phyloP scores from a whole-genome alignment of 1,284 basidiomycete species.

The Polyporus tsugae region DNA sequence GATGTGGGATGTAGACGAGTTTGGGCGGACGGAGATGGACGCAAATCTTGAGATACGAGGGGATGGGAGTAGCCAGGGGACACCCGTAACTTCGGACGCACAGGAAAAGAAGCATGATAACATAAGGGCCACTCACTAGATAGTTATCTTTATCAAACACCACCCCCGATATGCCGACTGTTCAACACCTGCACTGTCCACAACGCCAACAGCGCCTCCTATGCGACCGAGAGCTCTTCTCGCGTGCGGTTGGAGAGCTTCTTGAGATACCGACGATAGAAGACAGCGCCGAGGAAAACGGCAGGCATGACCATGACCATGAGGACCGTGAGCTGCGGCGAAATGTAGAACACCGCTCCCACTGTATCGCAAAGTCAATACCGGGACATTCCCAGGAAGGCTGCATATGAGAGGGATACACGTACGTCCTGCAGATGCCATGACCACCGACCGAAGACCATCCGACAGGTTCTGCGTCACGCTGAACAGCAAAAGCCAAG shows the following conservation, averaged over 20 bases:
- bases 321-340: slow-evolving; percentile 87
- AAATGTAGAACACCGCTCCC: slow-evolving; percentile 96
- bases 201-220: slow-evolving; percentile 93
- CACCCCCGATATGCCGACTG: slow-evolving; percentile 81
- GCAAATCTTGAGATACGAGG: background rate
- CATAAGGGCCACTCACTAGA: slow-evolving; percentile 60
- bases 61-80: too few species aligned
- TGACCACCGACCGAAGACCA: slow-evolving; percentile 87
- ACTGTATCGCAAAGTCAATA: slow-evolving; percentile 54
- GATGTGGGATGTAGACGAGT: slow-evolving; percentile 40
- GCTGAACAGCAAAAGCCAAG: slow-evolving; percentile 45
- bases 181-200: slow-evolving; percentile 96
- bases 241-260: slow-evolving; percentile 92
- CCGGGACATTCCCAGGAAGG: background rate
- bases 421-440: slow-evolving; percentile 88
- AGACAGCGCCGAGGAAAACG: slow-evolving; percentile 93
- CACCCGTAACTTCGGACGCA: too few species aligned
- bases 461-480: slow-evolving; percentile 94
- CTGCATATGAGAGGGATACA: slow-evolving; percentile 27
- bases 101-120: background rate
- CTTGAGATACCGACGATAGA: slow-evolving; percentile 95
- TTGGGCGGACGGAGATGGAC: background rate
- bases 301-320: slow-evolving; percentile 97
- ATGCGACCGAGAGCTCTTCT: slow-evolving; percentile 90
- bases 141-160: slow-evolving; percentile 99